Evolutionary conservation across 768 basidiomycete species (phyloP).

Genomic region (Dentipellis sp.): DNA sequence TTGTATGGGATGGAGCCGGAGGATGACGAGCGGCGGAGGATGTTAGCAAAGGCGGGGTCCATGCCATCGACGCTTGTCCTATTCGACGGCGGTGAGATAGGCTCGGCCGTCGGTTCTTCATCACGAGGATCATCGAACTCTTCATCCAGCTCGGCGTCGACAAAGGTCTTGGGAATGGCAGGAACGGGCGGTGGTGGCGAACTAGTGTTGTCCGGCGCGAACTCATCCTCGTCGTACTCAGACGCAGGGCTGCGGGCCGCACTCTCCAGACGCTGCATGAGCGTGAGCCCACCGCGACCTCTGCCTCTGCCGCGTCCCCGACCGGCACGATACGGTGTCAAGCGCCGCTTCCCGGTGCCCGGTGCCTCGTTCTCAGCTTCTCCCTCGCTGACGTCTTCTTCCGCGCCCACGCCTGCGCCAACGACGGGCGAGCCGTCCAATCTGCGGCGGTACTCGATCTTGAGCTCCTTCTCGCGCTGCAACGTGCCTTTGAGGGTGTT

Average conservation of each 20-base stretch:
- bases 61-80: conserved; percentile 75
- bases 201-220: conserved; percentile 4
- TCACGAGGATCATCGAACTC: conserved; percentile 6
- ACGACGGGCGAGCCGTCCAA: conserved; percentile 38
- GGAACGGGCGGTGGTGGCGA: conserved; percentile 9
- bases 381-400: conserved; percentile 38
- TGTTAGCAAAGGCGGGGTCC: conserved; percentile 79
- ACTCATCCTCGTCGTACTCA: conserved; percentile 14
- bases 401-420: conserved; percentile 32
- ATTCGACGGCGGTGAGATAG: conserved; percentile 40
- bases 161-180: conserved; percentile 8
- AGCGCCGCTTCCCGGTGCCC: conserved; percentile 8
- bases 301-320: conserved; percentile 15
- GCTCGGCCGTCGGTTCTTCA: conserved; percentile 20
- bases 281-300: conserved; percentile 11
- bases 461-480: conserved; percentile 75
- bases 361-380: conserved; percentile 23
- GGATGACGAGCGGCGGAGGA: conserved; percentile 49
- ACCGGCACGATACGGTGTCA: conserved; percentile 7
- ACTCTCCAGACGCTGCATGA: conserved; percentile 13
- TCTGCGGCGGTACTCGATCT: conserved; percentile 51
- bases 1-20: conserved; percentile 32
- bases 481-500: conserved; percentile 71
- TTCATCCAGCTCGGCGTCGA: conserved; percentile 8
- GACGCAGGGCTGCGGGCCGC: conserved; percentile 10